Evolutionary conservation across 1,284 basidiomycete species (phyloP), one percentile per base, ranked within the genome.

Genomic region (Cutaneotrichosporon sp.): DNA sequence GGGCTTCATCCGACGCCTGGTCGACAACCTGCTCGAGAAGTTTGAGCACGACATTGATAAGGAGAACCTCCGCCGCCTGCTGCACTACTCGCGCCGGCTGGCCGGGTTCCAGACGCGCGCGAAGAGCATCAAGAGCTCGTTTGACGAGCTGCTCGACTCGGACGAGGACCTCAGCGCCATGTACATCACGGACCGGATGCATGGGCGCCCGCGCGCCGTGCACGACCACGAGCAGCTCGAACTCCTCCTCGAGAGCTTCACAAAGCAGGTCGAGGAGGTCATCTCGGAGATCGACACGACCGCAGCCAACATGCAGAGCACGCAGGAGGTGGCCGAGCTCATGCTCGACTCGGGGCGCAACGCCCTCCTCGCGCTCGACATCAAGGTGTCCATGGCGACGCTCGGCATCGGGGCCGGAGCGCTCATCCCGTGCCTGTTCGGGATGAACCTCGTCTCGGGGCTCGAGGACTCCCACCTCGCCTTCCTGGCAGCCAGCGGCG

Each of bases 271-370:
- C 0, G 92, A 96, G 72, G 92, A 96, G 76, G 89, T 96, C 53
- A 89, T 92, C 5, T 90, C 86, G 61, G 92, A 96, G 73, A 87
- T 89, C 2, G 88, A 90, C 66, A 90, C 82, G 57, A 90, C 88
- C 2, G 84, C 90, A 64, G 90, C 90, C 35, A 96, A 96, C 68
- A 90, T 97, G 50, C 86, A 90, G 76, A 91, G 90, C 16, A 97
- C 93, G 0, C 92, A 97, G 77, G 93, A 97, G 74, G 94, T 97
- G 46, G 90, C 96, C 6, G 94, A 98, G 74, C 81, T 98, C 52
- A 93, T 97, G 67, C 81, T 98, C 42, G 94, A 98, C 72, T 89
- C 91, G 52, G 96, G 96, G 76, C 86, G 94, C 43, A 98, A 98
- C 70, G 84, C 88, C 4, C 79, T 98, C 12, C 79, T 97, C 14